These are phyloP conservation scores for Cnidoscolus chayamansa DNA, from an alignment of 441 rosid species.

Conservation along the genomic window DNA sequence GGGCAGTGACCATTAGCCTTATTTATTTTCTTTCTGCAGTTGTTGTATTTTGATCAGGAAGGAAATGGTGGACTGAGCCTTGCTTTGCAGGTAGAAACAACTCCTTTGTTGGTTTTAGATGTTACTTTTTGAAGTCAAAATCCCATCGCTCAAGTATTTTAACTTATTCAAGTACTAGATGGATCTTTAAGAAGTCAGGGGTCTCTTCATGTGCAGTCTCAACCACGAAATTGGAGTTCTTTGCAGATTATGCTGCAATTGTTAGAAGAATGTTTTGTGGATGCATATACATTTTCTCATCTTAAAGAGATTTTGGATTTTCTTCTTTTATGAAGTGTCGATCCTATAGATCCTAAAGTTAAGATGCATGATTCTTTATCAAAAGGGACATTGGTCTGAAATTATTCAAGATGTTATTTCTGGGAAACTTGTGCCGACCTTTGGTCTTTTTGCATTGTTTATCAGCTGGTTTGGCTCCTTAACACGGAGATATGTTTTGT, in stretches of 20 bases:
- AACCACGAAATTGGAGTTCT: neutral
- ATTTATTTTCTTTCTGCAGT: slow-evolving; percentile 52
- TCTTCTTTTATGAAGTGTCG: slow-evolving; percentile 1
- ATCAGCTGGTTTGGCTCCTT: neutral
- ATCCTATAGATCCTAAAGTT: neutral
- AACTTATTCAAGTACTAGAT: slow-evolving; percentile 4
- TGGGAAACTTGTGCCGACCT: neutral
- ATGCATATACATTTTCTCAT: neutral
- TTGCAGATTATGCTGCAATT: neutral
- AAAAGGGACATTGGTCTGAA: neutral
- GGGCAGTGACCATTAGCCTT: slow-evolving; percentile 1
- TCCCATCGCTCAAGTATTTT: neutral
- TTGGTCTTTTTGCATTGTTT: neutral
- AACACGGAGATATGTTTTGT: neutral
- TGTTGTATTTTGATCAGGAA: slow-evolving; percentile 81
- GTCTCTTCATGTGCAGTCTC: neutral
- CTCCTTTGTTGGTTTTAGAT: neutral
- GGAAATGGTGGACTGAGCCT: slow-evolving; percentile 77
- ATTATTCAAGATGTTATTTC: neutral
- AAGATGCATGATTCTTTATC: neutral
- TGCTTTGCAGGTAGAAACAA: slow-evolving; percentile 66
- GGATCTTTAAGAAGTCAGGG: slow-evolving; percentile 2
- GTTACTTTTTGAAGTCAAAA: neutral
- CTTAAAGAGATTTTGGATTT: neutral
- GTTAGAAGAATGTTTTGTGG: neutral